Base-by-base conservation (phyloP, 1,284 basidiomycete genomes). In the Ceratobasidium sp. region DNA sequence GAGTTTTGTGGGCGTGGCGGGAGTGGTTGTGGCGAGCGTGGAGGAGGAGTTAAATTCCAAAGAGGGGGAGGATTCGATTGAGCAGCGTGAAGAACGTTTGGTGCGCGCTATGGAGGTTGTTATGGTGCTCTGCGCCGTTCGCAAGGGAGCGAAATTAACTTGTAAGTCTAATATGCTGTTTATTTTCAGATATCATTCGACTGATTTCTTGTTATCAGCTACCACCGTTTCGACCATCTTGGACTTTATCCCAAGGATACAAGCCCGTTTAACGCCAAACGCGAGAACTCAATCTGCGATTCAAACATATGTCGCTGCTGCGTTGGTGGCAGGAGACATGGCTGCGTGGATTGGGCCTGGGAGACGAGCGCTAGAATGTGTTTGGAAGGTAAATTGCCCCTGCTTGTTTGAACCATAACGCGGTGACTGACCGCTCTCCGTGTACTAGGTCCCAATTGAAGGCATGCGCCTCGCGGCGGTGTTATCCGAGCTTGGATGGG, bases 401-500 rank as follows among this genome's bases (percentile, higher is more conserved):
- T n/a, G n/a, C n/a, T n/a, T n/a, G n/a, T n/a, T n/a, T n/a, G 13
- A n/a, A 13, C 18, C n/a, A 58, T 13, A n/a, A 13, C 23, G 44
- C n/a, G 11, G 32, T 30, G 13, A n/a, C n/a, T n/a, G n/a, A n/a
- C n/a, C n/a, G n/a, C n/a, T n/a, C n/a, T n/a, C n/a, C n/a, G n/a
- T 30, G 21, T 30, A 18, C 47, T 30, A 49, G 73, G 78, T 75
- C 63, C 79, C 82, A 16, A 58, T 77, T 3, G 87, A 90, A 74
- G 87, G 85, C 0, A 76, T 88, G 16, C 83, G 84, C 44, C 80
- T 93, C 13, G 84, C 87, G 35, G 88, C 88, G 1, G 81, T 85
- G 2, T 83, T 93, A 8, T 84, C 87, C 0, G 88, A 90, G 61
- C 79, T 89, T 9, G 84, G 83, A 0, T 93, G 91, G 90, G 87